Conservation (phyloP, 306 rosid genomes). For the Castanopsis chinensis region DNA sequence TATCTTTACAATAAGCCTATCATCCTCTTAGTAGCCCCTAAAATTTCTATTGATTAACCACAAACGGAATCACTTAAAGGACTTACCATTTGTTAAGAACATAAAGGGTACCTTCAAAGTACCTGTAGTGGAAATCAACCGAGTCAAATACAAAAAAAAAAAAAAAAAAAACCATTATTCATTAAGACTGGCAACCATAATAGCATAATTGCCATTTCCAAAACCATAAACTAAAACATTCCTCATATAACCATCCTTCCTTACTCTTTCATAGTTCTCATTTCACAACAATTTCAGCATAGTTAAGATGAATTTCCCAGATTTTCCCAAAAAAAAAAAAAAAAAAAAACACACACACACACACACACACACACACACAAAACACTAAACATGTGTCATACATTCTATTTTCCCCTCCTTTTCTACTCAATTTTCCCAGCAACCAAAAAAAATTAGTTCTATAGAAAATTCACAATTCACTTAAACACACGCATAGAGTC, state of each 20-base stretch:
- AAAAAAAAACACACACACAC: no score
- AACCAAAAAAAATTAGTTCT: no score
- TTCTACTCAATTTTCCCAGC: no score
- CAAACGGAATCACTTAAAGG: not conserved
- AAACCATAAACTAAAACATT: not conserved
- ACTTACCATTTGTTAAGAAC: conserved; percentile 38
- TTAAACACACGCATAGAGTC: no score
- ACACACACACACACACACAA: no score
- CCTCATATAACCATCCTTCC: not conserved
- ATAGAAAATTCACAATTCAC: no score
- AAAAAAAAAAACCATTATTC: not conserved
- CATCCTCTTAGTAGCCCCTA: not conserved
- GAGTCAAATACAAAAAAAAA: not conserved
- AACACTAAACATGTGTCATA: not conserved
- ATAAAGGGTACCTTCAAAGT: conserved; percentile 29
- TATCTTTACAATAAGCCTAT: not conserved
- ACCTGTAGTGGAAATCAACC: conserved; percentile 11
- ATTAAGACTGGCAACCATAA: not conserved
- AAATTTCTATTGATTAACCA: not conserved
- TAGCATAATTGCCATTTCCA: not conserved
- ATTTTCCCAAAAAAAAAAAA: not conserved
- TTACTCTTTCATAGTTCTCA: not conserved
- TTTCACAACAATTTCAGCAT: not conserved
- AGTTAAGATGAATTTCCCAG: not conserved
- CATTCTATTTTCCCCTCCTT: no score